These are phyloP conservation scores for Penicillium maclennaniae DNA, from an alignment of 495 filamentous ascomycete species.

Conservation along the genomic window DNA sequence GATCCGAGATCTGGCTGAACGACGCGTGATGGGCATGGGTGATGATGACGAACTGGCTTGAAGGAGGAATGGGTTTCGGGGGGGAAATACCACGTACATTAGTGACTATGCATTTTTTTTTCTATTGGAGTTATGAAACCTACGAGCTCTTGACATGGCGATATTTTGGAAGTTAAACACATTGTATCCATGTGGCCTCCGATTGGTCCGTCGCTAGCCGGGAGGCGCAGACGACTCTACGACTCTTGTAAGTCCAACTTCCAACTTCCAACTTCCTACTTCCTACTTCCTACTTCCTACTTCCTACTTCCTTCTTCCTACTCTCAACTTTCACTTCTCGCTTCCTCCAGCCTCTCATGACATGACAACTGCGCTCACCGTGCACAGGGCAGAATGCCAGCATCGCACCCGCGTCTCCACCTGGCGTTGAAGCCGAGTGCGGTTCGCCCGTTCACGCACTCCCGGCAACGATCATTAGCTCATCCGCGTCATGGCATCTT, in stretches of 20 bases:
- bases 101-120: not conserved
- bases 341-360: constrained; percentile 8
- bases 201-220: constrained; percentile 20
- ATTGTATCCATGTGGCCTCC: constrained; percentile 17
- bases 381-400: constrained; percentile 30
- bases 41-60: constrained; percentile 52
- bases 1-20: constrained; percentile 74
- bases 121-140: not conserved
- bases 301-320: not conserved
- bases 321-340: too few species aligned
- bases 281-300: not conserved
- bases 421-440: constrained; percentile 7
- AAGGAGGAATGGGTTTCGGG: constrained; percentile 6
- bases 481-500: constrained; percentile 32
- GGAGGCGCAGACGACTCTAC: not conserved
- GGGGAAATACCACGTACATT: constrained; percentile 6
- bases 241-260: not conserved
- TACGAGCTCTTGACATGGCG: not conserved
- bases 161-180: not conserved
- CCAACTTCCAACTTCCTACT: constrained; percentile 10
- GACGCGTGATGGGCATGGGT: constrained; percentile 52
- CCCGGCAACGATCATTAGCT: constrained; percentile 24
- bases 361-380: constrained; percentile 12
- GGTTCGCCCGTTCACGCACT: constrained; percentile 25
- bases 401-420: constrained; percentile 11